Conservation (phyloP, 2,329 filamentous ascomycete genomes). For the Alternaria infectoria region DNA sequence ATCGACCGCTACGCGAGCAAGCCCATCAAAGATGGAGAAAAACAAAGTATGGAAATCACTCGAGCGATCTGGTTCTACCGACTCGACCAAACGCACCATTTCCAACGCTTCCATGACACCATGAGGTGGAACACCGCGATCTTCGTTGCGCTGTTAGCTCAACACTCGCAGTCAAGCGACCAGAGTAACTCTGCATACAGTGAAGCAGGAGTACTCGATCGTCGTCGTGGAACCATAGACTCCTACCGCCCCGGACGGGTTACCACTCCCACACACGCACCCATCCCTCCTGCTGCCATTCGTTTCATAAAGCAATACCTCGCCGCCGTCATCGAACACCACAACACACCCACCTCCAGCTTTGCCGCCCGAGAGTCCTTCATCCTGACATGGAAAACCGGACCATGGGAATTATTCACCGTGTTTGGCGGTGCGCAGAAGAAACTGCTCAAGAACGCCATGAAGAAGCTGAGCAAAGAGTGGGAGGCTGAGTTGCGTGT, state of each 20-base stretch:
- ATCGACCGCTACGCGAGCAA: constrained; percentile 7
- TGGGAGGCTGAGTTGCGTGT: constrained; percentile 17
- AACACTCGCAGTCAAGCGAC: not conserved
- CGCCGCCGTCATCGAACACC: constrained; percentile 27
- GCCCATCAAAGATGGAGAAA: constrained; percentile 16
- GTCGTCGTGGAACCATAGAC: not conserved
- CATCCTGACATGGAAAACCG: constrained; percentile 19
- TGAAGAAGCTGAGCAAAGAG: constrained; percentile 13
- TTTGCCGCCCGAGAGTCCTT: constrained; percentile 24
- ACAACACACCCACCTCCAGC: constrained; percentile 12
- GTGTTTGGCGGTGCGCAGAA: constrained; percentile 12
- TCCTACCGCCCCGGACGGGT: not conserved
- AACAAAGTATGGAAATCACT: constrained; percentile 17
- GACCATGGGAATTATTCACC: constrained; percentile 17
- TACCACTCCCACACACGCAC: not conserved
- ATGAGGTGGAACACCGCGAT: constrained; percentile 31
- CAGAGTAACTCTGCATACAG: too few species aligned
- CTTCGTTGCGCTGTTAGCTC: constrained; percentile 23
- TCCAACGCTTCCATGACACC: constrained; percentile 30
- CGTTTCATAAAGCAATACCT: constrained; percentile 27
- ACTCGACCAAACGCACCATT: constrained; percentile 22
- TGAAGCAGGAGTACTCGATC: not conserved
- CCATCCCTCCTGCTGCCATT: constrained; percentile 1
- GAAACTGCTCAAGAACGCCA: constrained; percentile 20
- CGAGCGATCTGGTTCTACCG: constrained; percentile 34